Percentiles rank a stretch among this genome's conserved stretches.
phyloP scores from a whole-genome alignment of 164 flowering plant genomes.

The Vitis amurensis region DNA sequence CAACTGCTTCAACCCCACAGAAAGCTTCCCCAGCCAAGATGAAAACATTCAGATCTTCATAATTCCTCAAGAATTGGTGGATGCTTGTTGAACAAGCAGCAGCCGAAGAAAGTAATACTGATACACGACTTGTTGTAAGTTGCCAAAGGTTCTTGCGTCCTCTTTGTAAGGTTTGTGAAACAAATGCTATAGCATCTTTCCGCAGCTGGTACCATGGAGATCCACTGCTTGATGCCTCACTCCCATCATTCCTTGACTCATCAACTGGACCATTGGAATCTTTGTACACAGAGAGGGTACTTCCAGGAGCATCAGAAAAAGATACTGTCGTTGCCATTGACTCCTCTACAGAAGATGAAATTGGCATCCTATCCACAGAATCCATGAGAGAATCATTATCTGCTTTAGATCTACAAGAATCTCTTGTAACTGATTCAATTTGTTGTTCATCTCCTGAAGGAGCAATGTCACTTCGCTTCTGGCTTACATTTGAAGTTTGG shows the following conservation, averaged over 20 bases:
- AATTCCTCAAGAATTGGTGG: slow-evolving; percentile 84
- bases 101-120: slow-evolving; percentile 81
- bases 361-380: slow-evolving; percentile 19
- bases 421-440: slow-evolving; percentile 23
- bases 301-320: slow-evolving; percentile 23
- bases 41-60: slow-evolving; percentile 85
- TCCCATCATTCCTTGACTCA: slow-evolving; percentile 43
- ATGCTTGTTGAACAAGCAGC: slow-evolving; percentile 80
- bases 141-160: slow-evolving; percentile 97
- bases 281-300: slow-evolving; percentile 10
- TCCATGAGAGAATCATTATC: slow-evolving; percentile 30
- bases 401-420: slow-evolving; percentile 11
- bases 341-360: slow-evolving; percentile 25
- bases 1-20: slow-evolving; percentile 86
- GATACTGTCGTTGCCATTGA: slow-evolving; percentile 14
- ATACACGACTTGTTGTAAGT: slow-evolving; percentile 84
- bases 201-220: slow-evolving; percentile 89
- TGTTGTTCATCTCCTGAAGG: slow-evolving; percentile 27
- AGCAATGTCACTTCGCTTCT: slow-evolving; percentile 23
- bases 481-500: slow-evolving; percentile 18
- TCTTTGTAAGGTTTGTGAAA: slow-evolving; percentile 78
- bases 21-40: slow-evolving; percentile 96
- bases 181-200: slow-evolving; percentile 72
- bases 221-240: slow-evolving; percentile 63
- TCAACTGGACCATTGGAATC: slow-evolving; percentile 24